Base-by-base conservation (phyloP, 2,329 filamentous ascomycete genomes). In the Fusarium dlaminii region DNA sequence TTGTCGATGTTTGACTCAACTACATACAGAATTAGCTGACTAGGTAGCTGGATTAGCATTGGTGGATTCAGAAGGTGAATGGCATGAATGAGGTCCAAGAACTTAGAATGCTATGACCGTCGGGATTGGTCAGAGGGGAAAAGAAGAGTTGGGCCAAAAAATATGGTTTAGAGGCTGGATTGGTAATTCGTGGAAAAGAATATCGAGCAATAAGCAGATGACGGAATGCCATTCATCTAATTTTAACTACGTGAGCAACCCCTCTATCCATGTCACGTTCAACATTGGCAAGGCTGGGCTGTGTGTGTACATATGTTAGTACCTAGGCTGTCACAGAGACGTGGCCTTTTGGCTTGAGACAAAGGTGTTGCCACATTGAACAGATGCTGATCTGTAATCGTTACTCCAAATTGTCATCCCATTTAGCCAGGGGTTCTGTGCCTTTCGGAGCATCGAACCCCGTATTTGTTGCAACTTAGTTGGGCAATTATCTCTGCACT, bases 381-480 rank as follows among this genome's bases (percentile, higher is more conserved):
- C 37, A 55, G 56, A 59, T 37, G 34, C 30, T 37, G 40, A 34
- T 29, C 24, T 58, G 42, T n/a, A 36, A 30, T 37, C 34, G 20
- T 37, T 43, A 20, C 58, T 54, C 48, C 49, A 49, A 40, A 39
- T 54, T 54, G n/a, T 24, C 40, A 56, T 40, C 42, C 67, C 45
- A 67, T 36, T 62, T 43, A 60, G 34, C 59, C 51, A 65, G 36
- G 59, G 66, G 27, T 52, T 58, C 63, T 37, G 43, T 58, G 32
- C 32, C 32, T 48, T 56, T 74, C 72, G 72, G 72, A 75, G 40
- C 49, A 59, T 75, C 49, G 51, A 62, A 75, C 37, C 65, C 72
- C 72, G 72, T 70, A 24, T 36, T 39, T 40, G 37, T 73, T 63
- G 61, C 39, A 51, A 43, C 72, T 75, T 51, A 46, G 75, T 73